Evolutionary conservation across 345 rosid species (phyloP).

Genomic region (Eucalyptus rudis): DNA sequence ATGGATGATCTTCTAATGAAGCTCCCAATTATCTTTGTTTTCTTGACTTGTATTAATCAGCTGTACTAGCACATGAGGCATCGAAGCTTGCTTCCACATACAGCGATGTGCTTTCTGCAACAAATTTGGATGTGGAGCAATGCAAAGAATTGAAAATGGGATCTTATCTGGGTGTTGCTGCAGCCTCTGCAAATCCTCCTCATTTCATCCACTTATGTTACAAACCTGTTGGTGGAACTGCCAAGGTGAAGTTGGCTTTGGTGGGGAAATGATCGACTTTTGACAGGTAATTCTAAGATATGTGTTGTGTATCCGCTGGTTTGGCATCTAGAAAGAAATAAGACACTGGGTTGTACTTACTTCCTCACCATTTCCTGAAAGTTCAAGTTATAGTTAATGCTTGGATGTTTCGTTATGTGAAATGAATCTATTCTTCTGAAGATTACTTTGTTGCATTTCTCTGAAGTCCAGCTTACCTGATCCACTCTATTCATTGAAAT

Average conservation of each 20-base stretch:
- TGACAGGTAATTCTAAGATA: conserved; percentile 45
- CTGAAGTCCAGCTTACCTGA: background rate
- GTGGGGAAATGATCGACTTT: conserved; percentile 91
- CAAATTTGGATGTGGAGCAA: conserved; percentile 55
- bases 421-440: background rate
- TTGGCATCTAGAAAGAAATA: background rate
- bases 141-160: conserved; percentile 92
- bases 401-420: background rate
- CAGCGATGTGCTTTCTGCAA: conserved; percentile 67
- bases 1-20: background rate
- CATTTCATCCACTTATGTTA: conserved; percentile 79
- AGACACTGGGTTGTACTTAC: background rate
- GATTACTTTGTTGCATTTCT: background rate
- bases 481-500: background rate
- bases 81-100: conserved; percentile 53
- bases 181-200: conserved; percentile 78
- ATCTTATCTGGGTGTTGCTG: conserved; percentile 84
- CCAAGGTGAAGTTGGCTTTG: conserved; percentile 65
- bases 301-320: background rate
- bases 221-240: conserved; percentile 53
- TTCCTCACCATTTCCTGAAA: background rate
- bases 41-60: conserved; percentile 20
- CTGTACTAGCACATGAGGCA: conserved; percentile 77
- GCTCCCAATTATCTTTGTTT: background rate
- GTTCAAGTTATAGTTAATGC: background rate